Evolutionary conservation across 495 filamentous ascomycete genomes (phyloP).

Genomic region (Penicillium parvum): DNA sequence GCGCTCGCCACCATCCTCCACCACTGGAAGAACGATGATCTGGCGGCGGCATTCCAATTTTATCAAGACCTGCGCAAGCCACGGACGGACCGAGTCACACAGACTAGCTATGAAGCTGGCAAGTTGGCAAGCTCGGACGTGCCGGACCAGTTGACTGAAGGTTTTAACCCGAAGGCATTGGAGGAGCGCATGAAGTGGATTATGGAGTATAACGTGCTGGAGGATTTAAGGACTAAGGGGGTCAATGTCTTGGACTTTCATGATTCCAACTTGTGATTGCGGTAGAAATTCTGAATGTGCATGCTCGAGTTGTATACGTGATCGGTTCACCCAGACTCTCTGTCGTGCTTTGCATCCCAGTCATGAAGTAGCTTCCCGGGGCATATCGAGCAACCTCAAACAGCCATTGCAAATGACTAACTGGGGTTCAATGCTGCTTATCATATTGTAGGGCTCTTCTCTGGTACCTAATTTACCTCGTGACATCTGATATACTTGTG

Average conservation of each 20-base stretch:
- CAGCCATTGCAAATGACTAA: too few species aligned
- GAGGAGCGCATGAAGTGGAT: constrained; percentile 31
- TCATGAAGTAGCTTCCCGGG: too few species aligned
- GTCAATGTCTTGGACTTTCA: constrained; percentile 18
- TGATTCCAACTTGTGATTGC: constrained; percentile 13
- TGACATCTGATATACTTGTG: too few species aligned
- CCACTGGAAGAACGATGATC: constrained; percentile 24
- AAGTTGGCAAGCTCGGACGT: constrained; percentile 28
- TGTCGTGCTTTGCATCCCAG: too few species aligned
- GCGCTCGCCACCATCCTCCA: constrained; percentile 26
- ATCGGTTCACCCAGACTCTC: too few species aligned
- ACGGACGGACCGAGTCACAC: constrained; percentile 26
- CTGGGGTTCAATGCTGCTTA: too few species aligned
- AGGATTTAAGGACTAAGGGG: constrained; percentile 23
- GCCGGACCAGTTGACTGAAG: constrained; percentile 18
- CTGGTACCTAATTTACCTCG: too few species aligned
- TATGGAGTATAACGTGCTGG: constrained; percentile 32
- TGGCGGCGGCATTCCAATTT: constrained; percentile 24
- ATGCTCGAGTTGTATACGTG: background rate
- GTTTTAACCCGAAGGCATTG: constrained; percentile 21
- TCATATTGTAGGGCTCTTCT: too few species aligned
- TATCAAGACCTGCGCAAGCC: constrained; percentile 30
- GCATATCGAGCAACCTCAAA: too few species aligned
- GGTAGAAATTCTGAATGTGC: too few species aligned
- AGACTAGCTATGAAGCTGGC: constrained; percentile 29